These are phyloP conservation scores for Pythium biforme DNA, from an alignment of 352 stramenopile genomes.

Conservation along the genomic window DNA sequence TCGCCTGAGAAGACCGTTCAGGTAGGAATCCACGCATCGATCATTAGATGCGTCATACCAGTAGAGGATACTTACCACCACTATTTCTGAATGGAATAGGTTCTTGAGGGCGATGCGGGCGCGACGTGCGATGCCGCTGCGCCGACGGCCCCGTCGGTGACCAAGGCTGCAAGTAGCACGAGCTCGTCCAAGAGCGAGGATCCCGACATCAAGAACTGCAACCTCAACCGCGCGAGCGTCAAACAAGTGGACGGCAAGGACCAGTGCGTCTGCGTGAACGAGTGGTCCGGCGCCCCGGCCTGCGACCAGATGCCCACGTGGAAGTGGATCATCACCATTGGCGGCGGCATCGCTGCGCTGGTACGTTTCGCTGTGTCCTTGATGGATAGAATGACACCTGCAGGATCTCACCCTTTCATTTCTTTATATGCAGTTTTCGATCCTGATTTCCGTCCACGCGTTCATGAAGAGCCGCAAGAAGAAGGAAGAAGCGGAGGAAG, in stretches of 20 bases:
- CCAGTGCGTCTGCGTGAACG: constrained; percentile 34
- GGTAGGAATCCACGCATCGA: constrained; percentile 21
- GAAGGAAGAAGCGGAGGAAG: constrained; percentile 25
- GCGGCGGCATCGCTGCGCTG: constrained; percentile 35
- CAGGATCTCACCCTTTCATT: constrained; percentile 5
- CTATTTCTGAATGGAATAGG: not conserved
- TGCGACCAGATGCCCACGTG: constrained; percentile 35
- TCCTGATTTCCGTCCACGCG: constrained; percentile 30
- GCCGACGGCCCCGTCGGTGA: constrained; percentile 14
- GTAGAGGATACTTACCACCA: too few species aligned
- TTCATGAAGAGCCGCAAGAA: constrained; percentile 34
- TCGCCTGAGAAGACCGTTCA: constrained; percentile 47
- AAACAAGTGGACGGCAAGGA: constrained; percentile 35
- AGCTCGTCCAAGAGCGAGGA: constrained; percentile 21
- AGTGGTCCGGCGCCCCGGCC: constrained; percentile 33
- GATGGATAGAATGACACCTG: not conserved
- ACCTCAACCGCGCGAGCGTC: constrained; percentile 47
- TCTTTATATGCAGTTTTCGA: constrained; percentile 25
- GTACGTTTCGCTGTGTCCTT: constrained; percentile 21
- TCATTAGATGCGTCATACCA: too few species aligned
- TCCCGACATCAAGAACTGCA: constrained; percentile 41
- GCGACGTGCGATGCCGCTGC: constrained; percentile 21
- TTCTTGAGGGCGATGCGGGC: constrained; percentile 31
- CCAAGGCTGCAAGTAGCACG: not conserved
- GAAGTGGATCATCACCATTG: constrained; percentile 43